Evolutionary conservation across 1,139 yeast genomes (phyloP).

Genomic region (Diutina pseudorugosa): DNA sequence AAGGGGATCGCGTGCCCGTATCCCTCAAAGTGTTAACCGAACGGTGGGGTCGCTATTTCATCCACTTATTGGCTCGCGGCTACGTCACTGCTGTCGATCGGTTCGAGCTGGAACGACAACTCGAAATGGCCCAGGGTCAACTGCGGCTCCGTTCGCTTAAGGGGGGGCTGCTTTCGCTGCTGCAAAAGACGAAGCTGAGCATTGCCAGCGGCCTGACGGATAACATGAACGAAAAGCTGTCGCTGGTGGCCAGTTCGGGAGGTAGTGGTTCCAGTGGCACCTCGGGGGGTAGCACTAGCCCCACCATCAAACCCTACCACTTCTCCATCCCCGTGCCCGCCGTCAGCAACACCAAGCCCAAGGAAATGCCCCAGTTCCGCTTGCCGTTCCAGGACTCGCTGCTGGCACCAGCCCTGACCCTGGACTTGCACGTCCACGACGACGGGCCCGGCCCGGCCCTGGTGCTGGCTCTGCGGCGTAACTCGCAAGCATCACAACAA

Average conservation of each 20-base stretch:
- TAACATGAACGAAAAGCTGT: not conserved
- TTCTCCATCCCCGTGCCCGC: constrained; percentile 15
- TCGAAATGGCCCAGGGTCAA: constrained; percentile 1
- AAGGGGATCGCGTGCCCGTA: constrained; percentile 54
- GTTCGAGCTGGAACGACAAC: constrained; percentile 17
- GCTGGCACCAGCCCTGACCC: constrained; percentile 3
- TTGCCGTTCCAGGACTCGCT: constrained; percentile 47
- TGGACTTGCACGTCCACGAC: not conserved
- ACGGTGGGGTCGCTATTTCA: constrained; percentile 68
- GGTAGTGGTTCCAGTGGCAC: not conserved
- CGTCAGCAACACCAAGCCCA: not conserved
- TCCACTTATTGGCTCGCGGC: constrained; percentile 45
- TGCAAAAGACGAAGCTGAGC: constrained; percentile 2
- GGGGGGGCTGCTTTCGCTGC: not conserved
- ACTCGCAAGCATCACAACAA: not conserved
- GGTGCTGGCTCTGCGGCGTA: constrained; percentile 1
- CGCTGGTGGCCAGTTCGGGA: not conserved
- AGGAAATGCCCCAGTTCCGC: constrained; percentile 38
- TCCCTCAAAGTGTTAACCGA: constrained; percentile 49
- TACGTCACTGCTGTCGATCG: constrained; percentile 47
- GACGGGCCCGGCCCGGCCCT: constrained; percentile 3
- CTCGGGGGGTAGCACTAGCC: not conserved
- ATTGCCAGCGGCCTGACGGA: not conserved
- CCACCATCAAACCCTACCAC: constrained; percentile 7
- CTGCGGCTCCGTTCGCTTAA: not conserved